A percentile compares a stretch with the other conserved stretches of the same genome.
Evolutionary conservation across 73 alveolate species (phyloP).

Genomic region (Paramecium caudatum): DNA sequence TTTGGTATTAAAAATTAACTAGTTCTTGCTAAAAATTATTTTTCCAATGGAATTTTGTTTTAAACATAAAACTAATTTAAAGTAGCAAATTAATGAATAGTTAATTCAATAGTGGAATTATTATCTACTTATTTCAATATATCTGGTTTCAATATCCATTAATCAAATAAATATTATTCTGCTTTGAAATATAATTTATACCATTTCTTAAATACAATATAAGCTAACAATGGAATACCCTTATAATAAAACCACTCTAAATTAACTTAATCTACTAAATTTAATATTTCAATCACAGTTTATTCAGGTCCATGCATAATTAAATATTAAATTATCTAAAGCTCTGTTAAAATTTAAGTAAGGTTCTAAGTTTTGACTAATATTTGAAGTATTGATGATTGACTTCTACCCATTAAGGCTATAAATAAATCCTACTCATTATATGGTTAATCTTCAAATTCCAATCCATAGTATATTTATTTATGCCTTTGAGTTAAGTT

Average conservation of each 20-base stretch:
- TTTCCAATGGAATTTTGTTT: not conserved
- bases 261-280: not conserved
- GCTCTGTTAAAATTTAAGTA: not conserved
- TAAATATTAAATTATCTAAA: not conserved
- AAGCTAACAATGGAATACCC: not conserved
- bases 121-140: not conserved
- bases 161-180: not conserved
- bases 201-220: slow-evolving; percentile 28
- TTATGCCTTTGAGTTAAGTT: not conserved
- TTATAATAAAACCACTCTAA: not conserved
- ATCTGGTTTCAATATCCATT: not conserved
- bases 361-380: not conserved
- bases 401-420: slow-evolving; percentile 5
- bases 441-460: not conserved
- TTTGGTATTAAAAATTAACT: slow-evolving; percentile 21
- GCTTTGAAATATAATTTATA: not conserved
- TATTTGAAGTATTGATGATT: not conserved
- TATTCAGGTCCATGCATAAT: not conserved
- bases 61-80: slow-evolving; percentile 18
- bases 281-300: slow-evolving; percentile 20
- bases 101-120: not conserved
- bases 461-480: not conserved
- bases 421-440: not conserved
- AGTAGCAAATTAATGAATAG: not conserved
- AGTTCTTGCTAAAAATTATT: not conserved